These are phyloP conservation scores for Iberis pinnata DNA, from an alignment of 345 rosid genomes.

Conservation along the genomic window DNA sequence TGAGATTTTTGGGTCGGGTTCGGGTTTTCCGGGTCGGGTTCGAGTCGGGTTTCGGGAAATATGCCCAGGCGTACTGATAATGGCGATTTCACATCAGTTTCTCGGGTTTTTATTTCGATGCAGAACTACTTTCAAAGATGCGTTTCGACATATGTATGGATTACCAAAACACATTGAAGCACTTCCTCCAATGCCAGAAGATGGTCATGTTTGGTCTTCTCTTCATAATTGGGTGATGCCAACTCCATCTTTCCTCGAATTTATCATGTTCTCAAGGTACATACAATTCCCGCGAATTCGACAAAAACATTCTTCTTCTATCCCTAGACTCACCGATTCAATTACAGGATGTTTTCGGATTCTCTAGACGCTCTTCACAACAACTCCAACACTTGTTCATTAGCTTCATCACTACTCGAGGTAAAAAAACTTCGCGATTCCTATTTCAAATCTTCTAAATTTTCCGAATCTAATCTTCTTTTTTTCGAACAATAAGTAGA, in stretches of 20 bases:
- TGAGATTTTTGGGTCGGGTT: too few species aligned
- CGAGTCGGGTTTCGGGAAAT: too few species aligned
- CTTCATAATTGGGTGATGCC: conserved; percentile 98
- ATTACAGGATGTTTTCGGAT: conserved; percentile 82
- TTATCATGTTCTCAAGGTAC: conserved; percentile 84
- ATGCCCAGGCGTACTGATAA: too few species aligned
- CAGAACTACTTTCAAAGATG: conserved; percentile 67
- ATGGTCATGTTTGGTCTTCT: conserved; percentile 84
- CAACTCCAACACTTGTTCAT: conserved; percentile 40
- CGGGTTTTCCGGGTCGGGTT: too few species aligned
- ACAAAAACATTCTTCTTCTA: background rate
- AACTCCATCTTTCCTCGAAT: conserved; percentile 88
- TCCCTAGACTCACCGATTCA: conserved; percentile 10
- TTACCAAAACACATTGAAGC: conserved; percentile 62
- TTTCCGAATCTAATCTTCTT: background rate
- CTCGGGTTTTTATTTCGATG: conserved; percentile 18
- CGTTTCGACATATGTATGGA: conserved; percentile 72
- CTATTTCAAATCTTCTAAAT: background rate
- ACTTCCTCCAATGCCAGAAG: conserved; percentile 96
- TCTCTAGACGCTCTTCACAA: conserved; percentile 69
- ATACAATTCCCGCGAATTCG: background rate
- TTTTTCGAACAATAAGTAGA: conserved; percentile 39
- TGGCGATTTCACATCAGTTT: background rate
- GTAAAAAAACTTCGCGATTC: conserved; percentile 33
- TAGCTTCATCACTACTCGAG: conserved; percentile 65